phyloP scores from a whole-genome alignment of 1,284 basidiomycete genomes.

The Boletus sp. region DNA sequence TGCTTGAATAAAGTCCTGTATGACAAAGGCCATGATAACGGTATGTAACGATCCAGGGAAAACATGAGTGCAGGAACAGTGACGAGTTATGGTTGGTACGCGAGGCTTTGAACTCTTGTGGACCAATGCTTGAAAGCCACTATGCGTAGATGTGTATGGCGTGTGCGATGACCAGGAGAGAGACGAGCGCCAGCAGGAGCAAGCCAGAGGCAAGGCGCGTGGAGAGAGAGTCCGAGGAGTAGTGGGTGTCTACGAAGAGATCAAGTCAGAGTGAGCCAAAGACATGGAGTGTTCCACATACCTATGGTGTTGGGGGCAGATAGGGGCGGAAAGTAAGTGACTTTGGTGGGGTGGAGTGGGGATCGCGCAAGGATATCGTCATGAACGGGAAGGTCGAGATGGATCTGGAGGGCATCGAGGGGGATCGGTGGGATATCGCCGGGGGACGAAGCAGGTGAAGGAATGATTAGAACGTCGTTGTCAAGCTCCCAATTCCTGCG shows the following conservation, averaged over 20 bases:
- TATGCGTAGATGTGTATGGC: conserved; percentile 19
- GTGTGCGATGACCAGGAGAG: conserved; percentile 26
- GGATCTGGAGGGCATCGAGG: conserved; percentile 28
- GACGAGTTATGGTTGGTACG: background rate
- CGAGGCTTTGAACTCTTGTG: background rate
- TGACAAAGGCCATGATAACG: conserved; percentile 20
- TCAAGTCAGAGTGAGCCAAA: conserved; percentile 7
- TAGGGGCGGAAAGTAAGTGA: conserved; percentile 34
- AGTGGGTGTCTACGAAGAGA: conserved; percentile 14
- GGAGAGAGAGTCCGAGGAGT: conserved; percentile 15
- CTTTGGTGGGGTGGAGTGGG: conserved; percentile 31
- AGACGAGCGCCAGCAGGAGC: conserved; percentile 22
- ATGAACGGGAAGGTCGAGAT: conserved; percentile 35
- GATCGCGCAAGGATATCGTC: conserved; percentile 30
- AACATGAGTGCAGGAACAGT: background rate
- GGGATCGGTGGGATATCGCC: conserved; percentile 12
- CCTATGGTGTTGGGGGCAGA: conserved; percentile 20
- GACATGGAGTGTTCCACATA: conserved; percentile 11
- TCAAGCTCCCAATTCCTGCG: conserved; percentile 37
- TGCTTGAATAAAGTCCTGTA: conserved; percentile 22
- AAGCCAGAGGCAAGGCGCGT: conserved; percentile 23
- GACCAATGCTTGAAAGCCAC: background rate
- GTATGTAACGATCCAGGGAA: conserved; percentile 8
- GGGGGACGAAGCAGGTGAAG: conserved; percentile 19
- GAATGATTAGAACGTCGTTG: conserved; percentile 29